Conservation (phyloP, 1,284 basidiomycete species). For the Anthracocystis panici-leucophaei region DNA sequence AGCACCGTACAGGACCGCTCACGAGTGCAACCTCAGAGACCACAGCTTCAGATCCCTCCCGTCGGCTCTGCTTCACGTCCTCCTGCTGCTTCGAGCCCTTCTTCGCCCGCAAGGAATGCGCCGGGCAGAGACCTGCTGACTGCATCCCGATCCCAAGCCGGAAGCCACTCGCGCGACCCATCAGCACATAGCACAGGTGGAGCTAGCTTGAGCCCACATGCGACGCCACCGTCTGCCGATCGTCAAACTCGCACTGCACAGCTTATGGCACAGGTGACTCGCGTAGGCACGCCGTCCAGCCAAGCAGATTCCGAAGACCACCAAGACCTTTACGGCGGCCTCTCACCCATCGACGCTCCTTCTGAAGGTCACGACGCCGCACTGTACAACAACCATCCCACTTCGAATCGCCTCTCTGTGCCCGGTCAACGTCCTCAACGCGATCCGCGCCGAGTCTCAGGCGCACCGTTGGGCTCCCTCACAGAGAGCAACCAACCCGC, state of each 20-base stretch:
- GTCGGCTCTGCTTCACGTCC: constrained; percentile 18
- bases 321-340: constrained; percentile 58
- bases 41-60: constrained; percentile 43
- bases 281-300: constrained; percentile 34
- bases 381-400: constrained; percentile 34
- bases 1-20: constrained; percentile 26
- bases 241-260: constrained; percentile 51
- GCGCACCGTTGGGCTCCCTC: constrained; percentile 60
- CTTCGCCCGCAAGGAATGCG: constrained; percentile 33
- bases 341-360: constrained; percentile 51
- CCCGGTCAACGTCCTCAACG: constrained; percentile 43
- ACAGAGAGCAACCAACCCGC: constrained; percentile 55
- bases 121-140: constrained; percentile 39
- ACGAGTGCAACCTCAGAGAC: constrained; percentile 16
- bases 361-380: constrained; percentile 32
- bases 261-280: constrained; percentile 52
- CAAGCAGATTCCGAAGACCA: constrained; percentile 48
- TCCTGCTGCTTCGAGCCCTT: constrained; percentile 18
- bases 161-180: constrained; percentile 20
- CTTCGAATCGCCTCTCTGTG: constrained; percentile 34
- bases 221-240: constrained; percentile 33
- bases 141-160: constrained; percentile 31
- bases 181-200: constrained; percentile 29
- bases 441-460: constrained; percentile 36
- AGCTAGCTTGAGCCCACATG: constrained; percentile 6